These are phyloP conservation scores for Nakazawaea wickerhamii DNA, from an alignment of 805 yeast species.

Conservation along the genomic window DNA sequence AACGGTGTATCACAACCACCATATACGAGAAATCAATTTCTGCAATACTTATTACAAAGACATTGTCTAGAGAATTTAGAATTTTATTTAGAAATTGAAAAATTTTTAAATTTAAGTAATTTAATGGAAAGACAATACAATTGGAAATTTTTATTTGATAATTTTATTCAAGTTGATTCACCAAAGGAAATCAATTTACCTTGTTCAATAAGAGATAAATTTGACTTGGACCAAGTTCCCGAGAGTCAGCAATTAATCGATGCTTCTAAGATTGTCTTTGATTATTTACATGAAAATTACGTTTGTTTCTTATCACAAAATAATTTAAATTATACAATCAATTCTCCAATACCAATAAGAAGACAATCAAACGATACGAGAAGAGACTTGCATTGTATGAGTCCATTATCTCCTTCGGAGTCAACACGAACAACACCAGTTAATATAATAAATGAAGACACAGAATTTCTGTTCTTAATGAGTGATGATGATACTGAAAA, in stretches of 20 bases:
- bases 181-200: slow-evolving; percentile 30
- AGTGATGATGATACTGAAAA: slow-evolving; percentile 7
- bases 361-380: background rate
- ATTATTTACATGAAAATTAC: slow-evolving; percentile 24
- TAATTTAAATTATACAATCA: background rate
- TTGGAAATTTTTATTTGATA: slow-evolving; percentile 23
- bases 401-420: slow-evolving; percentile 11
- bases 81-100: slow-evolving; percentile 23
- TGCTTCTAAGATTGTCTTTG: slow-evolving; percentile 19
- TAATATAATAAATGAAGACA: slow-evolving; percentile 1
- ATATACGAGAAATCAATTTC: slow-evolving; percentile 24
- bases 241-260: slow-evolving; percentile 14
- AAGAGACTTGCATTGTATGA: slow-evolving; percentile 5
- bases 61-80: slow-evolving; percentile 32
- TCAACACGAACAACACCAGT: slow-evolving; percentile 1
- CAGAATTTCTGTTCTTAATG: slow-evolving; percentile 11
- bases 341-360: slow-evolving; percentile 3
- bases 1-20: slow-evolving; percentile 19
- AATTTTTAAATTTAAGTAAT: slow-evolving; percentile 15
- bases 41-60: slow-evolving; percentile 23
- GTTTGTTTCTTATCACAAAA: slow-evolving; percentile 21
- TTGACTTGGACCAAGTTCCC: slow-evolving; percentile 20
- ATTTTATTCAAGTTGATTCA: slow-evolving; percentile 22
- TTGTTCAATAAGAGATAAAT: slow-evolving; percentile 18
- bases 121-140: slow-evolving; percentile 11